Conservation (phyloP, 345 rosid genomes). For the Pistacia integerrima region DNA sequence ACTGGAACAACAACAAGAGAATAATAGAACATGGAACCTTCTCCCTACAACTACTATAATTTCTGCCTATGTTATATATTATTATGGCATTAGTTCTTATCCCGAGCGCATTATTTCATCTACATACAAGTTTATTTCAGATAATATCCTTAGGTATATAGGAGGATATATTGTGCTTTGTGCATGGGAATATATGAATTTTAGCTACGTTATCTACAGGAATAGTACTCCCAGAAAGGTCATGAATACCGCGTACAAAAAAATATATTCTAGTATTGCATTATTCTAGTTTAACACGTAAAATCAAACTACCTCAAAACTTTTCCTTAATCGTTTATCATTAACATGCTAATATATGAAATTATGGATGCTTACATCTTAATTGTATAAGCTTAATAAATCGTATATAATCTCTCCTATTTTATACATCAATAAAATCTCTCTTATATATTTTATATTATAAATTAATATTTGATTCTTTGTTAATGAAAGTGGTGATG, state of each 20-base stretch:
- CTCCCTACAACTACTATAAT: not conserved
- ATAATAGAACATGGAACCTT: constrained; percentile 25
- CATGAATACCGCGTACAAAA: not conserved
- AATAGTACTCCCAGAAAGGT: not conserved
- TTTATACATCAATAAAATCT: too few species aligned
- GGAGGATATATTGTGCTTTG: not conserved
- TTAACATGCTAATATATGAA: too few species aligned
- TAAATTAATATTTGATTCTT: not conserved
- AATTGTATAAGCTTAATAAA: not conserved
- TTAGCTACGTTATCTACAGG: not conserved
- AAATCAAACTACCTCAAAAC: too few species aligned
- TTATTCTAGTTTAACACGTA: not conserved
- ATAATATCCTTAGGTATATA: not conserved
- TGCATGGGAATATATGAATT: not conserved
- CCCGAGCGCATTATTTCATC: constrained; percentile 1
- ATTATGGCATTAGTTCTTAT: constrained; percentile 6
- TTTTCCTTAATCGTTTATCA: too few species aligned
- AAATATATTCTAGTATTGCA: not conserved
- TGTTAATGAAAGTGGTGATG: constrained; percentile 24
- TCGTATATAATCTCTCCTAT: not conserved
- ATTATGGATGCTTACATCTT: not conserved
- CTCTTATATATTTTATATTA: too few species aligned
- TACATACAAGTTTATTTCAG: not conserved
- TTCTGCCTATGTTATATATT: not conserved
- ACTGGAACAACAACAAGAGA: not conserved